Base-by-base conservation (phyloP, 345 rosid genomes). In the Citrus mangshanensis region DNA sequence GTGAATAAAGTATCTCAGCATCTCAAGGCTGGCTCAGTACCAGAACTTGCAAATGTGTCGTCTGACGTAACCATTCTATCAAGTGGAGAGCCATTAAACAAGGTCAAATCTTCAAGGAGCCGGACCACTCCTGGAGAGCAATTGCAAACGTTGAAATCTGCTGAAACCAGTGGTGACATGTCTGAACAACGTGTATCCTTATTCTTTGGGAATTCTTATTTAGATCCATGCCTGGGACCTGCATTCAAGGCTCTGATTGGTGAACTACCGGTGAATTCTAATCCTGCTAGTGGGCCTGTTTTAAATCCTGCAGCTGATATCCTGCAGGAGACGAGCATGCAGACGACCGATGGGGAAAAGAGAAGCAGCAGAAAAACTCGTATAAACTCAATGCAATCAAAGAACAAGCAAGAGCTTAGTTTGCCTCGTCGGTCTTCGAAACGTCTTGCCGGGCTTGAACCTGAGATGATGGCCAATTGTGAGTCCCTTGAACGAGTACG, bases 141-240 rank as follows among this genome's bases (percentile, higher is more conserved):
- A 76, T 27, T 37, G 10, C 72, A 51, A 25, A 64, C 38, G 59
- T 21, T 42, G 40, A 77, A 54, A 78, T 61, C 80, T 71, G 38
- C 65, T 74, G 58, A 24, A 68, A 38, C 55, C 28, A 70, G 28
- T 68, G 81, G 55, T 61, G 72, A 65, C 24, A 84, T 80, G 75
- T 54, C 75, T 74, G 82, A 81, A 35, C 76, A 37, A 30, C 59
- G 68, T 8, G 35, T 71, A 75, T 56, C 79, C 75, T 59, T 81
- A 61, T 78, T 83, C 46, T 2, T 40, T 51, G 84, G 73, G 42
- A 76, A 78, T 75, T 72, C 80, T 6, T 75, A 77, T 68, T 75
- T 81, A 76, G 87, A 86, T 28, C 81, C 77, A 5, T 85, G 85
- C 78, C 81, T 77, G 4, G 85, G 78, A 74, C 80, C 83, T 75